Base-by-base conservation (phyloP, 306 rosid species). In the Prosopis cineraria region DNA sequence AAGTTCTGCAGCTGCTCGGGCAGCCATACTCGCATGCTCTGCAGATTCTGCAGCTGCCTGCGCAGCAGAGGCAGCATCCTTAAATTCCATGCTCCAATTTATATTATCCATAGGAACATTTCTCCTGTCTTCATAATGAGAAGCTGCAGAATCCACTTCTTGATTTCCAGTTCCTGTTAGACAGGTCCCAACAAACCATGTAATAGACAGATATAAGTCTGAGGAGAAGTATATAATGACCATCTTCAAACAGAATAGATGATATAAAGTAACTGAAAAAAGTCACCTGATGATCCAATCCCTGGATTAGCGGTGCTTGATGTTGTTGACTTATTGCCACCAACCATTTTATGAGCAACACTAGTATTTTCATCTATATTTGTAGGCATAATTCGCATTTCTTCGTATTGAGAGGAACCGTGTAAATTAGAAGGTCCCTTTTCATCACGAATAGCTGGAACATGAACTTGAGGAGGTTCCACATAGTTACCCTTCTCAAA, bases 41-140 rank as follows among this genome's bases (percentile, higher is more conserved):
- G 98, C 98, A 70, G 96, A 89, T 84, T 92, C 97, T 67, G 98
- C 98, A 73, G 98, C 98, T 59, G 90, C 98, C 88, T 84, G 91
- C 0, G 98, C 98, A 44, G 98, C 98, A 75, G 98, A 89, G 68
- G 93, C 85, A 63, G 97, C 97, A 86, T 93, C 98, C 90, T 89
- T 91, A 71, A 95, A 95, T 75, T 88, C 86, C 97, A 91, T 83
- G 80, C 80, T 89, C 92, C 93, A 86, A 48, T 79, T 83, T 74
- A 81, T 88, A 82, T 82, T 78, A 53, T 80, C 83, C 3, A 11
- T 19, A 77, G 91, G 73, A 83, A 33, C 72, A 52, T 80, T 19
- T 76, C 78, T 83, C 60, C 79, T 83, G 64, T 84, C 84, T 77
- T 77, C 92, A 68, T 90, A 75, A 83, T 76, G 70, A 30, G 87